A percentile compares a stretch with the other conserved stretches of the same genome.
Evolutionary conservation across 495 filamentous ascomycete species (phyloP).

Genomic region (Amorphotheca resinae): DNA sequence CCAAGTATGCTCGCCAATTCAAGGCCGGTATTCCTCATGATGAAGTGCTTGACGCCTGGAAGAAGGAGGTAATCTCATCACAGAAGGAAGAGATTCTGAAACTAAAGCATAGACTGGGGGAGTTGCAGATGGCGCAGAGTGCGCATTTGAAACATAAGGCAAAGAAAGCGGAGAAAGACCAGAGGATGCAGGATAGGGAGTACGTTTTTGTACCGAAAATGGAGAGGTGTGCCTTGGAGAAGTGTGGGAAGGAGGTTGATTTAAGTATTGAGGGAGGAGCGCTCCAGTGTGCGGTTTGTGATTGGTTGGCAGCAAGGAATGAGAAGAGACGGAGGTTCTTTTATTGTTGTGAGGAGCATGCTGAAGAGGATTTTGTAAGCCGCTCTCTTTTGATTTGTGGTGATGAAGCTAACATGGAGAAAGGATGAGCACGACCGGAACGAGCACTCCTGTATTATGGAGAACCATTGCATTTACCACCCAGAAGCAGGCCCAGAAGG

Average conservation of each 20-base stretch:
- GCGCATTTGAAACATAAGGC: conserved; percentile 15
- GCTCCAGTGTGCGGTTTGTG: conserved; percentile 30
- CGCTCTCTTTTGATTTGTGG: neutral
- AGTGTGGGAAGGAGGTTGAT: conserved; percentile 22
- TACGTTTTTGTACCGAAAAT: conserved; percentile 15
- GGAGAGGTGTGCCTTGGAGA: conserved; percentile 27
- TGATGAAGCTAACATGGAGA: neutral
- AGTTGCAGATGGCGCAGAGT: conserved; percentile 15
- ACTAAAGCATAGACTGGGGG: conserved; percentile 2
- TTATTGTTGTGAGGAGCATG: conserved; percentile 34
- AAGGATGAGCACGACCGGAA: conserved; percentile 14
- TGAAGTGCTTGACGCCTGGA: conserved; percentile 10
- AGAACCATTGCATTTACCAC: conserved; percentile 11
- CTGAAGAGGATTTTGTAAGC: conserved; percentile 30
- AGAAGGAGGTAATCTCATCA: conserved; percentile 9
- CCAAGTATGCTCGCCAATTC: conserved; percentile 18
- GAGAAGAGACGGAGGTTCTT: conserved; percentile 19
- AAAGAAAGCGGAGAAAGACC: conserved; percentile 21
- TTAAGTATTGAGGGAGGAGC: conserved; percentile 11
- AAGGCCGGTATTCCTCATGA: conserved; percentile 11
- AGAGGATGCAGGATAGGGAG: conserved; percentile 16
- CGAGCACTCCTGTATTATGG: conserved; percentile 14
- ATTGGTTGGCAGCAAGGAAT: conserved; percentile 23
- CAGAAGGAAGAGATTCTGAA: conserved; percentile 2
- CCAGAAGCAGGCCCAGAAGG: conserved; percentile 6